Conservation (phyloP, 1,284 basidiomycete species). For the Rhodofomes roseus region DNA sequence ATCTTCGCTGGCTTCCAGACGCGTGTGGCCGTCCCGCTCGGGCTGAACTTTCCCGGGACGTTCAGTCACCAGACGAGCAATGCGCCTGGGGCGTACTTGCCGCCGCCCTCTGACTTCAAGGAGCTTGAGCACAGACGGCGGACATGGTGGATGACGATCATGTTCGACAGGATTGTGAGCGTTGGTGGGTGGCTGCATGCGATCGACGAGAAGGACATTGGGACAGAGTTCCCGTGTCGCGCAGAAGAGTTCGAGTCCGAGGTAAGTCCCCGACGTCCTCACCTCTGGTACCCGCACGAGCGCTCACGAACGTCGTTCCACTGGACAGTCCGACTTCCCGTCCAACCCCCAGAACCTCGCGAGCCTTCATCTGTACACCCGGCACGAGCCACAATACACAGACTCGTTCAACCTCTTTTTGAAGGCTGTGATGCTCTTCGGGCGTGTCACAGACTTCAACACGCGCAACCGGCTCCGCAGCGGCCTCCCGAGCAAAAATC, state of each 20-base stretch:
- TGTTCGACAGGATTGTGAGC: slow-evolving; percentile 80
- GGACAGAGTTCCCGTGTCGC: slow-evolving; percentile 74
- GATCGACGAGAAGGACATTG: slow-evolving; percentile 75
- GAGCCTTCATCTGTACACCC: slow-evolving; percentile 57
- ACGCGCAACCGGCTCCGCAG: slow-evolving; percentile 65
- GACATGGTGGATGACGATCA: slow-evolving; percentile 85
- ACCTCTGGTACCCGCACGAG: neutral
- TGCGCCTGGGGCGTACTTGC: slow-evolving; percentile 73
- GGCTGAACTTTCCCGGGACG: slow-evolving; percentile 78
- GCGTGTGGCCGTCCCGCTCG: slow-evolving; percentile 78
- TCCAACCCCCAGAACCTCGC: slow-evolving; percentile 72
- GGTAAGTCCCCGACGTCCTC: slow-evolving; percentile 35
- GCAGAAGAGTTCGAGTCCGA: slow-evolving; percentile 70
- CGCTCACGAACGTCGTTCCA: neutral
- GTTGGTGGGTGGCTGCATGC: slow-evolving; percentile 87
- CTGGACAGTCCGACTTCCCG: slow-evolving; percentile 35
- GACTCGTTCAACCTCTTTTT: slow-evolving; percentile 76
- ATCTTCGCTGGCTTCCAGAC: slow-evolving; percentile 82
- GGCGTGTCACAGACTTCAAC: slow-evolving; percentile 77
- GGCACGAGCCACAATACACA: slow-evolving; percentile 70
- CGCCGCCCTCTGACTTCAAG: slow-evolving; percentile 66
- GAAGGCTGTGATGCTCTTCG: slow-evolving; percentile 79
- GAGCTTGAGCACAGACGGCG: slow-evolving; percentile 74
- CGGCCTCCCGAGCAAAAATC: slow-evolving; percentile 56
- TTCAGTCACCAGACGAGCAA: slow-evolving; percentile 57